Evolutionary conservation across 2,329 filamentous ascomycete genomes (phyloP), one percentile per base, ranked within the genome.

Genomic region (Alternaria tenuissima): DNA sequence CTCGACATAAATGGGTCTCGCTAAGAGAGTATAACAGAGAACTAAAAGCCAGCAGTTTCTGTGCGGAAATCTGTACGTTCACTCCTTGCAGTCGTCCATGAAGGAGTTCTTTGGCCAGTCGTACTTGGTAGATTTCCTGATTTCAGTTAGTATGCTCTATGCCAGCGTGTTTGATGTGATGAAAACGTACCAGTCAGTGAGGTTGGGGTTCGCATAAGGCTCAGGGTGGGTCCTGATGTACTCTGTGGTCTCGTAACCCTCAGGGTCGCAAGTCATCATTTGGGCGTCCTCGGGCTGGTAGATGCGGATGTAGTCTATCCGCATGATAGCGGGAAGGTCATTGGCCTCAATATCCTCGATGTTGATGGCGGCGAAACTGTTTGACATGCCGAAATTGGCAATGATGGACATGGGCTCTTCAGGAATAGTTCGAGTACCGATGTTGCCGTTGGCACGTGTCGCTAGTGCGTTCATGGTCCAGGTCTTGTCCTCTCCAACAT

Each of bases 351-450:
- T 77, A 28, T 84, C 86, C 1, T 82, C 83, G 59, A 87, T 76
- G 69, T 91, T 87, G 62, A 91, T 79, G 5, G 81, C 75, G 0
- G 89, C 86, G 75, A 91, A 91, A 76, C 85, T 86, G 68, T 83
- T 83, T 5, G 87, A 88, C 86, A 92, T 90, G 69, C 89, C 90
- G 68, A 91, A 86, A 71, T 92, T 92, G 79, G 88, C 83, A 67
- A 91, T 82, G 18, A 91, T 78, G 2, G 87, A 74, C 87, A 92
- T 84, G 2, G 90, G 90, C 71, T 92, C 89, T 65, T 87, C 80
- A 0, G 89, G 88, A 52, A 91, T 86, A 20, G 85, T 77, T 65
- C 89, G 82, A 66, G 89, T 86, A 7, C 88, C 89, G 57, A 92
- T 79, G 70, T 92, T 92, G 58, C 89, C 90, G 63, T 91, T 91